Conservation (phyloP, 1,284 basidiomycete species). For the Tilletiaria anomala region DNA sequence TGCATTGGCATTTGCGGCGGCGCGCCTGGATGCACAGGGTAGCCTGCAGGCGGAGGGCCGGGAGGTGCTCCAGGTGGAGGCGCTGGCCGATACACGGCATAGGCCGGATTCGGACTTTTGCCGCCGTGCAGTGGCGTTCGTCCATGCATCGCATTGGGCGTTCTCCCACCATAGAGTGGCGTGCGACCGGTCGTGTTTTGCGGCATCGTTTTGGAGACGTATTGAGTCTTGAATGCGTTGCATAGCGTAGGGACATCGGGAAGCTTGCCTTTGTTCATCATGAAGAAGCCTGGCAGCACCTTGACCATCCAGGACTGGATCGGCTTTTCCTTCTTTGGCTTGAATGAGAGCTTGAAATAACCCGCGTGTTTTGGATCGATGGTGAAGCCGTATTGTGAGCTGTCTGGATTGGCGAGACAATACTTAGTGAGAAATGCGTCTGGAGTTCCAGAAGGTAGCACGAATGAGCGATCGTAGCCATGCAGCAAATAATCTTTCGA, state of each 20-base stretch:
- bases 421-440: conserved; percentile 30
- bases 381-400: conserved; percentile 90
- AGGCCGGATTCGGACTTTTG: no score
- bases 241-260: conserved; percentile 31
- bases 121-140: no score
- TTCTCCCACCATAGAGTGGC: no score
- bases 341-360: conserved; percentile 83
- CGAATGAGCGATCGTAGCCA: no score
- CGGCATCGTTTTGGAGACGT: conserved; percentile 25
- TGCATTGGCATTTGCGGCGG: no score
- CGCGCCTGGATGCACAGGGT: no score
- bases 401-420: conserved; percentile 76
- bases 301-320: conserved; percentile 40
- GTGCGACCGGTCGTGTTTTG: conserved; percentile 23
- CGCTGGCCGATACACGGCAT: no score
- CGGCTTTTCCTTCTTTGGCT: conserved; percentile 51
- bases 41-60: no score
- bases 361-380: conserved; percentile 79
- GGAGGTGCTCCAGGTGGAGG: no score
- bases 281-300: conserved; percentile 34
- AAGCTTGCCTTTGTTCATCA: conserved; percentile 31
- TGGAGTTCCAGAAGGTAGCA: not conserved
- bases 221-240: conserved; percentile 40
- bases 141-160: no score
- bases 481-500: not conserved